phyloP scores from a whole-genome alignment of 495 filamentous ascomycete genomes.

The Lophiostoma macrostomum region DNA sequence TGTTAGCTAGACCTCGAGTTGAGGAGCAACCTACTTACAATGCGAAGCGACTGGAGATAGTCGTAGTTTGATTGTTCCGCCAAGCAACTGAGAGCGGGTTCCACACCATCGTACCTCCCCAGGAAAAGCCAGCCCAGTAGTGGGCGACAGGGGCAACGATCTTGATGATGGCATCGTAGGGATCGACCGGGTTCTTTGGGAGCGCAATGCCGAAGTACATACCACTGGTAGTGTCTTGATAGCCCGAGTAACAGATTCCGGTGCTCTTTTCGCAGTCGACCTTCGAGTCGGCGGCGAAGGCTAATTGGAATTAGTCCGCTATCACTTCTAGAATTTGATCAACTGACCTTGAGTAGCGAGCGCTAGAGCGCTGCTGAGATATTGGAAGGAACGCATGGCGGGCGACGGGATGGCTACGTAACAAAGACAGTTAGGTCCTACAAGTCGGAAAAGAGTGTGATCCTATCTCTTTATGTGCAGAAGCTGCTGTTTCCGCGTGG shows the following conservation, averaged over 20 bases:
- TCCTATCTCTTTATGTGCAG: constrained; percentile 22
- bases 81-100: constrained; percentile 28
- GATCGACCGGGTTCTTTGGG: constrained; percentile 17
- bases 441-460: neutral
- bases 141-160: constrained; percentile 19
- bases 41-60: constrained; percentile 20
- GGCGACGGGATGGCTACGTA: neutral
- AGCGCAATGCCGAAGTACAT: constrained; percentile 25
- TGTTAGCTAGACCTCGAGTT: constrained; percentile 3
- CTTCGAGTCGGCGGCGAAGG: constrained; percentile 17
- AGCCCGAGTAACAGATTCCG: constrained; percentile 22
- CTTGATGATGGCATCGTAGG: constrained; percentile 25
- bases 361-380: constrained; percentile 21
- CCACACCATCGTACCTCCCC: constrained; percentile 31
- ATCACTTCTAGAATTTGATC: too few species aligned
- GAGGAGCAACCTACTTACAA: constrained; percentile 10
- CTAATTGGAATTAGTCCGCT: too few species aligned
- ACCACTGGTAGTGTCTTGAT: constrained; percentile 14
- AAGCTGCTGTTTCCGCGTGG: constrained; percentile 4
- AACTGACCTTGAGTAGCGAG: constrained; percentile 20
- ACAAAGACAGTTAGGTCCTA: neutral
- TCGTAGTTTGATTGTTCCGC: constrained; percentile 20
- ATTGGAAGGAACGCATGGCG: constrained; percentile 26
- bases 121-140: constrained; percentile 25
- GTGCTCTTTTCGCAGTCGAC: constrained; percentile 15